phyloP scores from a whole-genome alignment of 2,329 filamentous ascomycete species.

The Microdochium bolleyi region DNA sequence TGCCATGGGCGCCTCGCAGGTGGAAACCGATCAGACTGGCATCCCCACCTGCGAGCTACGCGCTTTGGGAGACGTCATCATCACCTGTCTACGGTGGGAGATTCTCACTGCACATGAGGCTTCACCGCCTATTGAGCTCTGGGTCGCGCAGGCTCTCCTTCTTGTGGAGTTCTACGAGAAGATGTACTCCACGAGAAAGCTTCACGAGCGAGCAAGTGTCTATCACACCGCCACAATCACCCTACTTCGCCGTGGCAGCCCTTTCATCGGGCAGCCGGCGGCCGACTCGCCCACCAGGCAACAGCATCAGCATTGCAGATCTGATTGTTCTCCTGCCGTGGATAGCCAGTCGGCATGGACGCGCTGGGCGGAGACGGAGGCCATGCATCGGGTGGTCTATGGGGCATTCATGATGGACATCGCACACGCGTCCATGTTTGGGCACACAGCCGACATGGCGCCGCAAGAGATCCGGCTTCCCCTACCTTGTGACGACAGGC shows the following conservation, averaged over 20 bases:
- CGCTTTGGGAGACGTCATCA: conserved; percentile 50
- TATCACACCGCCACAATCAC: conserved; percentile 83
- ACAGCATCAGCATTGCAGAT: conserved; percentile 40
- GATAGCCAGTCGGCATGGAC: conserved; percentile 61
- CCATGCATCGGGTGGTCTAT: conserved; percentile 79
- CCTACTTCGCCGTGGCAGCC: conserved; percentile 77
- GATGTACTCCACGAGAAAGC: conserved; percentile 72
- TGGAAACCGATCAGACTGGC: conserved; percentile 57
- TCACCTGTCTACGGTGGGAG: conserved; percentile 70
- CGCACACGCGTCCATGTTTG: conserved; percentile 87
- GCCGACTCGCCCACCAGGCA: conserved; percentile 69
- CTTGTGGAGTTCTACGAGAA: conserved; percentile 88
- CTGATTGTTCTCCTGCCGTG: conserved; percentile 36
- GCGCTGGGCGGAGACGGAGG: conserved; percentile 82
- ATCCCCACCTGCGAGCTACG: conserved; percentile 37
- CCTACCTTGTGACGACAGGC: conserved; percentile 76
- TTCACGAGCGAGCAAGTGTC: conserved; percentile 85
- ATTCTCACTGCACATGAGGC: conserved; percentile 79
- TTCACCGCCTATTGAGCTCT: conserved; percentile 73
- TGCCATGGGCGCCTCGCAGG: conserved; percentile 72
- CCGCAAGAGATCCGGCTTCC: conserved; percentile 83
- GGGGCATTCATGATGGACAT: conserved; percentile 86
- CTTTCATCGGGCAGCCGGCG: conserved; percentile 71
- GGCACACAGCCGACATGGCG: conserved; percentile 83
- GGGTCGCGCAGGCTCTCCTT: conserved; percentile 80